These are phyloP conservation scores for Jaltomata sinuosa DNA, from an alignment of 257 asterid species.

Conservation along the genomic window DNA sequence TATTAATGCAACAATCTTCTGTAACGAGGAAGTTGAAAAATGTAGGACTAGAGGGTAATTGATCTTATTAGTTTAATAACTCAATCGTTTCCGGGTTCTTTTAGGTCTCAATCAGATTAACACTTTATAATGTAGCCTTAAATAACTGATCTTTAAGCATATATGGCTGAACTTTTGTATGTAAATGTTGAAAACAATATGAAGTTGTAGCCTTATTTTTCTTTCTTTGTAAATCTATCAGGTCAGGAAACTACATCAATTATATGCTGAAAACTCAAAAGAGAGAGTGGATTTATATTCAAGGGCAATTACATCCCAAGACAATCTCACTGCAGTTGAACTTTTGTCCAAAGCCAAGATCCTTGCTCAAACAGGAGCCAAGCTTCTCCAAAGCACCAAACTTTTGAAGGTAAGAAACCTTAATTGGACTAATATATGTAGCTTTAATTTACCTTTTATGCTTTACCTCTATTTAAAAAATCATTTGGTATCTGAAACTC, in stretches of 20 bases:
- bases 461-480: background rate
- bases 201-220: background rate
- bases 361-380: slow-evolving; percentile 38
- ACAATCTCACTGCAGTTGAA: slow-evolving; percentile 18
- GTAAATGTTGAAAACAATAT: background rate
- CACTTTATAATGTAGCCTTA: background rate
- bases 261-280: slow-evolving; percentile 39
- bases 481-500: background rate
- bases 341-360: slow-evolving; percentile 34
- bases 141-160: background rate
- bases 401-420: background rate
- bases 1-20: background rate
- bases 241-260: slow-evolving; percentile 18
- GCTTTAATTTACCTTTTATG: background rate
- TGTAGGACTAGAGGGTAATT: background rate
- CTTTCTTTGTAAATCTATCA: background rate
- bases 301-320: slow-evolving; percentile 20
- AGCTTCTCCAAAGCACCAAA: slow-evolving; percentile 36
- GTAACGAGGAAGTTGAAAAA: background rate
- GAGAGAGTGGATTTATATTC: slow-evolving; percentile 39
- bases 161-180: background rate
- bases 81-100: background rate
- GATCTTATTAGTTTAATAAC: background rate
- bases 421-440: background rate
- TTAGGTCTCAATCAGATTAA: background rate